These are phyloP conservation scores for Scolecobasidium constrictum DNA, from an alignment of 2,329 filamentous ascomycete species.

Conservation along the genomic window DNA sequence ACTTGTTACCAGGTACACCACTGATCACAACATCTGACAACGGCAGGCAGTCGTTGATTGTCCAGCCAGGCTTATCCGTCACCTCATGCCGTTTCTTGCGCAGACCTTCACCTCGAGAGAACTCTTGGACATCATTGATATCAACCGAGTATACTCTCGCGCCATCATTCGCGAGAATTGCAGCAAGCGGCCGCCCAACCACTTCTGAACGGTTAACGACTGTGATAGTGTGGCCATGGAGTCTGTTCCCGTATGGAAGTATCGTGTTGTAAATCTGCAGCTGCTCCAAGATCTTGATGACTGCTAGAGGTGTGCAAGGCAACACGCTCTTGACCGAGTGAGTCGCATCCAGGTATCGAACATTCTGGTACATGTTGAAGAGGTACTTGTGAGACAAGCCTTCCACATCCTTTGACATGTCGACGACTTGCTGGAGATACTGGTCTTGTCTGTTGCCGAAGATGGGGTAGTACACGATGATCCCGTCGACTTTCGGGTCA, in stretches of 20 bases:
- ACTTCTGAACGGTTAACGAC: constrained; percentile 96
- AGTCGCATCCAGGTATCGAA: constrained; percentile 77
- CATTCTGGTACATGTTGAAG: constrained; percentile 99
- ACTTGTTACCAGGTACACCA: constrained; percentile 77
- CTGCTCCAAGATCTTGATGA: constrained; percentile 95
- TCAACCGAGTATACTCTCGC: constrained; percentile 94
- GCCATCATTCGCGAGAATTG: constrained; percentile 89
- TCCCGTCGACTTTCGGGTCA: constrained; percentile 67
- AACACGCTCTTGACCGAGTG: constrained; percentile 82
- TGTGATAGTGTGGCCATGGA: constrained; percentile 89
- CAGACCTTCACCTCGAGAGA: constrained; percentile 80
- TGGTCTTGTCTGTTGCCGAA: constrained; percentile 85
- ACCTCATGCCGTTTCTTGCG: constrained; percentile 80
- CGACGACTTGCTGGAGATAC: constrained; percentile 91
- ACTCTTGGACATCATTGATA: constrained; percentile 81
- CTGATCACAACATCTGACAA: constrained; percentile 91
- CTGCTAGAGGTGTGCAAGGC: constrained; percentile 88
- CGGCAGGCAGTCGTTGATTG: constrained; percentile 68
- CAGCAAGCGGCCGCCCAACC: constrained; percentile 84
- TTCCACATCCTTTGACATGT: constrained; percentile 87
- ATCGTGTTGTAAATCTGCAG: constrained; percentile 95
- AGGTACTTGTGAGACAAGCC: constrained; percentile 88
- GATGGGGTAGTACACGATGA: constrained; percentile 98
- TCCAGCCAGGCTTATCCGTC: constrained; percentile 69
- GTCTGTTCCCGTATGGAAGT: constrained; percentile 79